Conservation (phyloP, 2,329 filamentous ascomycete genomes). For the Penicillium sp. region DNA sequence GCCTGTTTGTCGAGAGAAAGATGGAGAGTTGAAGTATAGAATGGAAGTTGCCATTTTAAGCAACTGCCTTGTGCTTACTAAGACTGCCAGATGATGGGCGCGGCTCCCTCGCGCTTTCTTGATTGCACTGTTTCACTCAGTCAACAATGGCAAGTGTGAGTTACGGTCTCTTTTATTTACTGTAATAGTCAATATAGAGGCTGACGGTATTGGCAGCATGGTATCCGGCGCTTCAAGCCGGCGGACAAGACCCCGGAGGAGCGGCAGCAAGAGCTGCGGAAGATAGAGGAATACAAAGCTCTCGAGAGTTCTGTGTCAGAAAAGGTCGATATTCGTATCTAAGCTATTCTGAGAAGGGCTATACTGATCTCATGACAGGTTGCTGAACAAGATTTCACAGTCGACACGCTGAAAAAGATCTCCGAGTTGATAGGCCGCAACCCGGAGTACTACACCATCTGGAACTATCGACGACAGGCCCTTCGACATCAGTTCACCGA, state of each 20-base stretch:
- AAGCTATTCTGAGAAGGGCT: background rate
- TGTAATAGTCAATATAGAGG: background rate
- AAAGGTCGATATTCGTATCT: conserved; percentile 49
- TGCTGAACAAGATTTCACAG: conserved; percentile 37
- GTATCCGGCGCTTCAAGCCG: conserved; percentile 65
- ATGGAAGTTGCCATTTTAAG: background rate
- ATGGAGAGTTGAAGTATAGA: conserved; percentile 3
- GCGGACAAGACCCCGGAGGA: conserved; percentile 64
- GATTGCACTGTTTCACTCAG: background rate
- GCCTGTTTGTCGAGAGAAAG: conserved; percentile 2
- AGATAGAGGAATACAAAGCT: conserved; percentile 69
- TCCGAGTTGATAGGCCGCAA: conserved; percentile 44
- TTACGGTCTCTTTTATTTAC: background rate
- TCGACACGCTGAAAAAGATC: conserved; percentile 42
- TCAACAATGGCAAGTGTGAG: conserved; percentile 33
- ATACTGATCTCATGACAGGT: conserved; percentile 32
- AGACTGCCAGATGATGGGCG: background rate
- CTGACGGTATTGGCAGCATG: conserved; percentile 60
- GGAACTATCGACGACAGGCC: conserved; percentile 61
- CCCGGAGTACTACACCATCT: conserved; percentile 48
- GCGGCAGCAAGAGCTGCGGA: conserved; percentile 64
- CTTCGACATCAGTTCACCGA: conserved; percentile 57
- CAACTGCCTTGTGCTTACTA: conserved; percentile 10
- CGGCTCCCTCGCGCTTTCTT: conserved; percentile 1
- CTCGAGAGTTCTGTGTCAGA: conserved; percentile 64